Conservation (phyloP, 148 eudicot genomes). For the Dianthus caryophyllus region DNA sequence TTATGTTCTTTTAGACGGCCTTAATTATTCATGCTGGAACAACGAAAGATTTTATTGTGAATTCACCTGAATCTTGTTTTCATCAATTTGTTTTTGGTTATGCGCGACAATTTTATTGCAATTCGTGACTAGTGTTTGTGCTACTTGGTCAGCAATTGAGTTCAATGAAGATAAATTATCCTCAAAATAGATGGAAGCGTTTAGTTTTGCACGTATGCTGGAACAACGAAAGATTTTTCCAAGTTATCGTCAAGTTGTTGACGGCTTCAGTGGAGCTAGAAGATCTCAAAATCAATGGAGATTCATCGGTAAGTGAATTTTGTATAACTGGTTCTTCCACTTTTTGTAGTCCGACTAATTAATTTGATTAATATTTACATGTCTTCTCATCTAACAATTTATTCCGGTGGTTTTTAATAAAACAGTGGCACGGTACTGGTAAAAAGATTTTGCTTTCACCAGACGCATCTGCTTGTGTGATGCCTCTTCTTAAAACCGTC, state of each 20-base stretch:
- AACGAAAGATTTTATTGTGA: too few relatives aligned
- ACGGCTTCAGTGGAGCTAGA: conserved; percentile 3
- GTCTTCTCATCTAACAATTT: too few relatives aligned
- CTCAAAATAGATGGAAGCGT: conserved; percentile 4
- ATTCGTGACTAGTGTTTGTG: not conserved
- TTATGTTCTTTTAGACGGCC: too few relatives aligned
- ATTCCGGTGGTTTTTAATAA: not conserved
- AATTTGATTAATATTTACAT: not conserved
- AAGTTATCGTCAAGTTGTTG: not conserved
- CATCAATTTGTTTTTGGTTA: too few relatives aligned
- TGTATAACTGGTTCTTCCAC: not conserved
- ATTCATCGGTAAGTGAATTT: not conserved
- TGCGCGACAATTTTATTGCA: too few relatives aligned
- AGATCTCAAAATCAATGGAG: conserved; percentile 3
- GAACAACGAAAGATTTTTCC: not conserved
- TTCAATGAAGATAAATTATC: not conserved
- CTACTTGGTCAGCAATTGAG: not conserved
- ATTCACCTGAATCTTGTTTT: too few relatives aligned
- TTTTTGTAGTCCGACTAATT: not conserved
- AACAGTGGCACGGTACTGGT: not conserved
- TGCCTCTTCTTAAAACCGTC: conserved; percentile 5
- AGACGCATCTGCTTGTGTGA: conserved; percentile 8
- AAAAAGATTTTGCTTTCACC: not conserved
- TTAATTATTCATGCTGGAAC: too few relatives aligned
- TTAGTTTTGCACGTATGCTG: not conserved